Percentiles rank a stretch among this genome's conserved stretches.
phyloP scores from a whole-genome alignment of 1,284 basidiomycete genomes.

The Exobasidium cylindrosporum region DNA sequence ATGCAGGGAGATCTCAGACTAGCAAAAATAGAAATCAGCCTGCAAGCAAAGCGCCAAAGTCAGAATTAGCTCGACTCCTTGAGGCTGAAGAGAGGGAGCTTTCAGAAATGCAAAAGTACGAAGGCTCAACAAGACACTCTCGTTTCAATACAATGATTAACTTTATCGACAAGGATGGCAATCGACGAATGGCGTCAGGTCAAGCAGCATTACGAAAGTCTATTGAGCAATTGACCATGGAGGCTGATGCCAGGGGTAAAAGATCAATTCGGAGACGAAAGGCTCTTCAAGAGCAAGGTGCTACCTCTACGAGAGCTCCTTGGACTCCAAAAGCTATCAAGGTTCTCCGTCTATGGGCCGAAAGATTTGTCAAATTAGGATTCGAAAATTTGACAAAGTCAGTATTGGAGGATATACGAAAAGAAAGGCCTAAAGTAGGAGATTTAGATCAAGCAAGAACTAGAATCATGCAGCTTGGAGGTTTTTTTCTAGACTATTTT shows the following conservation, averaged over 20 bases:
- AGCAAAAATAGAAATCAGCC: neutral
- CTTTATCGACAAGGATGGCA: conserved; percentile 43
- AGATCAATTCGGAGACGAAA: conserved; percentile 31
- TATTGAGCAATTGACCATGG: conserved; percentile 39
- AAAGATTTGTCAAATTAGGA: conserved; percentile 40
- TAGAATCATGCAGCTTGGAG: conserved; percentile 43
- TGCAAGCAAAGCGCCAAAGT: neutral
- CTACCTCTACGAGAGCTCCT: conserved; percentile 27
- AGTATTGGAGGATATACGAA: conserved; percentile 49
- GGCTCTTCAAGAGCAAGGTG: conserved; percentile 42
- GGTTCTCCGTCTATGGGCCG: conserved; percentile 42
- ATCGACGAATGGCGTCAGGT: conserved; percentile 37
- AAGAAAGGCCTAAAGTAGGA: conserved; percentile 50
- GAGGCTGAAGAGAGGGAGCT: neutral
- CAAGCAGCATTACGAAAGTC: conserved; percentile 40
- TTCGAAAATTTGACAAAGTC: conserved; percentile 41
- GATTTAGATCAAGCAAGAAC: conserved; percentile 48
- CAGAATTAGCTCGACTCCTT: neutral
- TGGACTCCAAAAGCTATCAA: conserved; percentile 41
- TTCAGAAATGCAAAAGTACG: neutral
- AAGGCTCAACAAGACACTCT: conserved; percentile 39
- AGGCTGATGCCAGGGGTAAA: conserved; percentile 25
- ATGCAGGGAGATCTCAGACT: neutral
- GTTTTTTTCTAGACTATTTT: conserved; percentile 53
- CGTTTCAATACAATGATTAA: conserved; percentile 52